These are phyloP conservation scores for Setomelanomma holmii DNA, from an alignment of 2,329 filamentous ascomycete genomes.

Conservation along the genomic window DNA sequence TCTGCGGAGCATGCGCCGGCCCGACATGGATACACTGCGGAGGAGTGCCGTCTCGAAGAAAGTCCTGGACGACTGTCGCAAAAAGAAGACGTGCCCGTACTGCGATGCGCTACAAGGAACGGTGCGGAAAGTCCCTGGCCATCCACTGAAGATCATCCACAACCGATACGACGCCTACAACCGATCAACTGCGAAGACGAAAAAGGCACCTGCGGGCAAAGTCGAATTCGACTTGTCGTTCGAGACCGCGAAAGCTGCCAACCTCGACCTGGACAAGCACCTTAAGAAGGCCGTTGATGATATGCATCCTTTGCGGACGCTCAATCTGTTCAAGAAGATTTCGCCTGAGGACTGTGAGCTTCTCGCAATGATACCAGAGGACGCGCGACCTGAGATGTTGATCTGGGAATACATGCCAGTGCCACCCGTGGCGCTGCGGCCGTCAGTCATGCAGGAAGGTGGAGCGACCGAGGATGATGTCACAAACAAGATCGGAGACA, in stretches of 20 bases:
- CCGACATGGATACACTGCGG: slow-evolving; percentile 84
- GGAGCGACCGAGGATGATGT: slow-evolving; percentile 96
- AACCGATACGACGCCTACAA: slow-evolving; percentile 91
- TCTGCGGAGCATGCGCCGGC: slow-evolving; percentile 79
- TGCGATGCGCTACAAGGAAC: slow-evolving; percentile 87
- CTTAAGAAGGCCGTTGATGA: slow-evolving; percentile 93
- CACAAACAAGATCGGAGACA: slow-evolving; percentile 95
- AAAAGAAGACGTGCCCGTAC: slow-evolving; percentile 80
- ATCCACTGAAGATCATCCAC: slow-evolving; percentile 90
- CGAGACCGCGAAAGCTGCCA: slow-evolving; percentile 75
- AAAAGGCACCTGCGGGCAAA: slow-evolving; percentile 82
- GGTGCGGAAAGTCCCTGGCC: slow-evolving; percentile 82
- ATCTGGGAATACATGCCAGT: slow-evolving; percentile 97
- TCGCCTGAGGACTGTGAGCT: slow-evolving; percentile 87
- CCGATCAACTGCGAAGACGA: slow-evolving; percentile 84
- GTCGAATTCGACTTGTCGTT: slow-evolving; percentile 87
- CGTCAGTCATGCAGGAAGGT: slow-evolving; percentile 90
- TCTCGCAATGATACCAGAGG: slow-evolving; percentile 83
- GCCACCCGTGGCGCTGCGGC: slow-evolving; percentile 90
- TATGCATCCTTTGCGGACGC: slow-evolving; percentile 83
- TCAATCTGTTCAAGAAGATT: slow-evolving; percentile 92
- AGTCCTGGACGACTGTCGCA: slow-evolving; percentile 88
- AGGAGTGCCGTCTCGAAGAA: slow-evolving; percentile 84
- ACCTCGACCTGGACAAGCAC: slow-evolving; percentile 87
- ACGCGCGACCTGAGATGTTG: slow-evolving; percentile 94